Base-by-base conservation (phyloP, 345 rosid species). In the Sapria himalayana region DNA sequence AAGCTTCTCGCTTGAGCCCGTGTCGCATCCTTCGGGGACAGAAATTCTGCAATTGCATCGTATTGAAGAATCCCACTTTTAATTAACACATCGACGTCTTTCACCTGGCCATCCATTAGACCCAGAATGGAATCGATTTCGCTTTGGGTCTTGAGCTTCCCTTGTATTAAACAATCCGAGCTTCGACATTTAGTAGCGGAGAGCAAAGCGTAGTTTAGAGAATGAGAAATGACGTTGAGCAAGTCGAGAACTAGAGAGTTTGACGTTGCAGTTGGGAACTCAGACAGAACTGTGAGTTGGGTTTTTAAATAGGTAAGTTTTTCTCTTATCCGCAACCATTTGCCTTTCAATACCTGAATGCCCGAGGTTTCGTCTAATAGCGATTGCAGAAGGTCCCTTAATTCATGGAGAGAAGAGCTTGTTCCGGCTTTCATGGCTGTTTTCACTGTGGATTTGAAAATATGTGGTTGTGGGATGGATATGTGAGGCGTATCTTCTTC, bases 131-230 rank as follows among this genome's bases (percentile, higher is more conserved):
- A 72, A 46, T 86, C 94, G 27, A 86, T 64, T 16, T 78, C 80
- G 38, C 91, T 86, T 70, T 86, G 97, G 19, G 97, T 78, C 49
- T 54, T 63, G 49, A 86, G 85, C 64, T 86, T 86, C 3, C 94
- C 94, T 23, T 76, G 65, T 3, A 70, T 37, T 33, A 82, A 71
- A n/a, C n/a, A n/a, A 54, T 56, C 55, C 10, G 56, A 19, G 5
- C 51, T 33, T 17, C 67, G 63, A 14, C 93, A 86, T 29, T 65
- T 70, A 22, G 49, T 37, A 27, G 78, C 73, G 1, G 76, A 55
- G 8, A 56, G 39, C 13, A 67, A 47, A 9, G 85, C 78, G 29
- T 62, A 78, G 45, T 45, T 39, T 1, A 86, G 61, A n/a, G 93
- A 59, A 29, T 40, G 54, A 1, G 67, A 51, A 22, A 72, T 45